Conservation (phyloP, 129 eudicot genomes). For the Flaveria ramosissima region DNA sequence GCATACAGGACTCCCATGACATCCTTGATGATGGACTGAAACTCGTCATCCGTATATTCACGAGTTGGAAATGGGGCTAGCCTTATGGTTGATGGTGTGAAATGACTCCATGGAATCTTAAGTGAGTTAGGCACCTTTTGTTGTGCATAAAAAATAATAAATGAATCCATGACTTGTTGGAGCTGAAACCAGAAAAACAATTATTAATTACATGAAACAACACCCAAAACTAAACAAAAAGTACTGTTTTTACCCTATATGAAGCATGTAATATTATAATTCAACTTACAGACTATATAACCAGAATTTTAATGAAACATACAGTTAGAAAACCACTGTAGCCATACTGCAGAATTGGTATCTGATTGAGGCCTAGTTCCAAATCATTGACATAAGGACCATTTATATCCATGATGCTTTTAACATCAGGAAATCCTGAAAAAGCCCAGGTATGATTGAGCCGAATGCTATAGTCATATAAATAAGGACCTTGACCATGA, state of each 20-base stretch:
- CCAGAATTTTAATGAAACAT: constrained; percentile 36
- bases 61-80: constrained; percentile 99
- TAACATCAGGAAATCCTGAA: constrained; percentile 95
- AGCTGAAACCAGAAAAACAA: constrained; percentile 54
- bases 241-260: constrained; percentile 3
- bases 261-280: not conserved
- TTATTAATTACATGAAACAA: constrained; percentile 15
- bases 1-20: constrained; percentile 99
- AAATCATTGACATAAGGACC: constrained; percentile 97
- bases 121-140: constrained; percentile 40
- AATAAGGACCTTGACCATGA: constrained; percentile 90
- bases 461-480: constrained; percentile 93
- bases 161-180: constrained; percentile 95
- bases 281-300: constrained; percentile 10
- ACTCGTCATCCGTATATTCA: constrained; percentile 99
- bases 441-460: constrained; percentile 99
- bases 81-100: constrained; percentile 82
- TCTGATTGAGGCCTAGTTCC: constrained; percentile 76
- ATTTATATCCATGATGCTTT: constrained; percentile 84
- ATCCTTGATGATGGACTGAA: constrained; percentile 88
- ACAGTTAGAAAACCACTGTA: constrained; percentile 96
- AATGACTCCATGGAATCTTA: constrained; percentile 60
- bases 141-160: constrained; percentile 79
- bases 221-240: constrained; percentile 15
- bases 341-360: constrained; percentile 93